Base-by-base conservation (phyloP, 116 monocot species). In the Cymodocea nodosa region DNA sequence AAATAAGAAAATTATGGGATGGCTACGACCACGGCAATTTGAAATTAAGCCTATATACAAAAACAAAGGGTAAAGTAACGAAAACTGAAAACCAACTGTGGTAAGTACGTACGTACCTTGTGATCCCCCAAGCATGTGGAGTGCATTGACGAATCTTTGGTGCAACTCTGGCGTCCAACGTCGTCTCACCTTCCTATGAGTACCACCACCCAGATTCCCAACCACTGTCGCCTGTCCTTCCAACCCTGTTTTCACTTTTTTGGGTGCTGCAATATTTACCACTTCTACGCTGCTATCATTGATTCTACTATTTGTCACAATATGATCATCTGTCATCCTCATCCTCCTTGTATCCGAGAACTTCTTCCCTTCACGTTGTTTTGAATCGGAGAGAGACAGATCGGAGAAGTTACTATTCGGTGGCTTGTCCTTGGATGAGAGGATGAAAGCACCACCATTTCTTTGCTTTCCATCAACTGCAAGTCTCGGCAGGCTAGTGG, bases 101-200 rank as follows among this genome's bases (percentile, higher is more conserved):
- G 4, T 35, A 34, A 55, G 19, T 12, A 16, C 9, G 11, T 15
- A 3, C 5, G 50, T 70, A 95, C 95, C 85, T 81, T 95, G 90
- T 69, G 90, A 84, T 35, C 95, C 90, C 39, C 95, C 95, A 1
- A 95, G 51, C 35, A 81, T 83, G 59, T 95, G 87, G 52, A 95
- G 85, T n/a, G 95, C 95, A 74, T 87, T 85, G 35, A 95, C 95
- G 64, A 95, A 95, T 22, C 87, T 76, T 20, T 83, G 82, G 85
- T 95, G 95, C 79, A 95, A 76, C 63, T 95, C 95, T 55, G 95
- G 95, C 50, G 95, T 85, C 95, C 95, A 95, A 64, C 95, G 90
- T 55, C 95, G 20, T 72, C 95, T 64, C 0, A 90, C 85, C 69
- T 95, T 95, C 52, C 95, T 51, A 30, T 89, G 84, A 20, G 73